Evolutionary conservation across 2,329 filamentous ascomycete genomes (phyloP), one percentile per base, ranked within the genome.

Genomic region (Sarocladium oryzae): DNA sequence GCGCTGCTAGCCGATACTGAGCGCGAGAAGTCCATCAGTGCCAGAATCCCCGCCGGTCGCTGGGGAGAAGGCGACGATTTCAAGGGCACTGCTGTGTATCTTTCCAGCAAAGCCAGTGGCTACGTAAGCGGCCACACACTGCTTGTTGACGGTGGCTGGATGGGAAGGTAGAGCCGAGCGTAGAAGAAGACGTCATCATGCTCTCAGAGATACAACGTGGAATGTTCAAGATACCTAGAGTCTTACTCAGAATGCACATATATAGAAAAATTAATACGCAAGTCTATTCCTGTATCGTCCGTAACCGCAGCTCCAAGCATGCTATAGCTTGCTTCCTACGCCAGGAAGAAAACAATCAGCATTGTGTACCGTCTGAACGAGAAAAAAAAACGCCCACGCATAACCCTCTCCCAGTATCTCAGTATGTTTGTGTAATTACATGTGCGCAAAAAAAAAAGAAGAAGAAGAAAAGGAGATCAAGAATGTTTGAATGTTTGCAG

Each of bases 71-170:
- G 89, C 0, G 89, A 95, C 23, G 91, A 96, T 61, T 95, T 96
- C 66, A 91, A 91, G 73, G 90, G 89, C 0, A 84, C 81, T 0
- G 78, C 85, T 1, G 85, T 95, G 24, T 95, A 82, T 61, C 69
- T 96, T 56, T 88, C 88, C 1, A 86, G 86, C 61, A 77, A 72
- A 63, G 86, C 85, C n/a, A 88, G 86, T 63, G 80, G 74, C 9
- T 95, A 95, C 70, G 85, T 95, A 33, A 89, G 79, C 57, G 90
- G 90, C 0, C 88, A 95, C 68, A 74, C 89, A 4, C 63, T 96
- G 58, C 85, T 87, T 23, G 88, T 96, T 43, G 91, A 96, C 68
- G 90, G 90, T 7, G 90, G 90, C 10, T 96, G 89, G 89, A 95
- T 95, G 89, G 89, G 88, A 1, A 76, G 89, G 74, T 95, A 73